Evolutionary conservation across 371 early-diverging fungal genomes (phyloP), one percentile per base, ranked within the genome.

Genomic region (Apophysomyces trapeziformis): DNA sequence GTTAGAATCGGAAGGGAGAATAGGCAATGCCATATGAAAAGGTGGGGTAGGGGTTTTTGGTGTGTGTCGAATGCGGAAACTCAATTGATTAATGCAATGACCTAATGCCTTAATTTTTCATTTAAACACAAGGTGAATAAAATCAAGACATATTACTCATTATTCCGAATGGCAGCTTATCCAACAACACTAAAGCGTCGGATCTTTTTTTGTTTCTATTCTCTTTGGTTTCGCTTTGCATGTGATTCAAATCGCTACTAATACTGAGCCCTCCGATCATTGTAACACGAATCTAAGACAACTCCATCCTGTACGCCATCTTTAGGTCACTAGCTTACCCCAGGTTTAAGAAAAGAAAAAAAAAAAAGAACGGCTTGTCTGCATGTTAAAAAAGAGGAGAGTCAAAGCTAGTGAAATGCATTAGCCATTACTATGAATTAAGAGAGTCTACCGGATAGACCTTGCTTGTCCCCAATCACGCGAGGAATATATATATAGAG

Each of bases 11-110:
- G 54, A 50, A 50, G 54, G n/a, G 11, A 26, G 21, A 26, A 5
- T 21, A 26, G 32, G 54, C 54, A 18, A 26, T 50, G 54, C 18
- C 54, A 50, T 50, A 50, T 50, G 54, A 50, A 50, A 21, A 50
- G n/a, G 54, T 50, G 9, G 16, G 4, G n/a, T n/a, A 26, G 54
- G 54, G 54, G 54, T 9, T 50, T 50, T 50, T 9, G n/a, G n/a
- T n/a, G 18, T 26, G 3, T 50, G n/a, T 8, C 54, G n/a, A 18
- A 21, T n/a, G 16, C 54, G 18, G 54, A 26, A 50, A 50, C 54
- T 50, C 21, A 50, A 50, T 11, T 11, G 11, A 41, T 41, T 41
- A 50, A 50, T 50, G 54, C 54, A 50, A 50, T 26, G 21, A 16
- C 16, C 21, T 7, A 9, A 5, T 16, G 1, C 47, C 3, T 18